These are phyloP conservation scores for Fusarium fujikuroi DNA, from an alignment of 2,329 filamentous ascomycete genomes.

Conservation along the genomic window DNA sequence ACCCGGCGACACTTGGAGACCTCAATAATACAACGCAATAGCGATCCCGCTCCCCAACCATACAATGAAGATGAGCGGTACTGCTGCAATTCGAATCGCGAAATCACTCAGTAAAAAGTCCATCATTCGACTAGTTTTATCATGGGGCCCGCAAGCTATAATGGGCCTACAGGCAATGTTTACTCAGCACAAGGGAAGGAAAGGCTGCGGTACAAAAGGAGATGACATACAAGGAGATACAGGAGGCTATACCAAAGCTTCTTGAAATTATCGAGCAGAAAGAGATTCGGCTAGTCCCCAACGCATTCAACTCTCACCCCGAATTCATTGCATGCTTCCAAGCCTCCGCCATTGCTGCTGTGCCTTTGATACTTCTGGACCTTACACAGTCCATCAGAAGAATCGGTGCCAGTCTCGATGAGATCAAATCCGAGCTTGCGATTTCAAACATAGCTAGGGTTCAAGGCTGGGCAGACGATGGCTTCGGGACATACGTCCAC, in stretches of 20 bases:
- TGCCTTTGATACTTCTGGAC: rapidly evolving
- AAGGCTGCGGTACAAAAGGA: background rate
- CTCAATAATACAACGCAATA: no score
- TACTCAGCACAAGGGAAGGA: background rate
- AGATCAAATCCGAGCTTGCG: rapidly evolving
- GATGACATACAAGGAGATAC: background rate
- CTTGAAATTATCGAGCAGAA: background rate
- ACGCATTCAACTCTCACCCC: background rate
- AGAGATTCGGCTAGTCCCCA: background rate
- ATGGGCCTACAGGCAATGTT: background rate
- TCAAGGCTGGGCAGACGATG: background rate
- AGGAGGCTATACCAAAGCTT: background rate
- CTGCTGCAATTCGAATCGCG: no score
- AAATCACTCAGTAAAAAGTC: no score
- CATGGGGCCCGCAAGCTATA: no score
- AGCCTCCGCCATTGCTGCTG: rapidly evolving
- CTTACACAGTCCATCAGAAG: rapidly evolving
- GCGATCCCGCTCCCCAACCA: no score
- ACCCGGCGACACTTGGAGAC: no score
- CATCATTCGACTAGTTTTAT: no score
- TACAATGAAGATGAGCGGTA: no score
- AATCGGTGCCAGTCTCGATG: background rate
- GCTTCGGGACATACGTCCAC: background rate
- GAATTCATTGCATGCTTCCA: background rate
- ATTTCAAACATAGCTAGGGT: rapidly evolving